A percentile compares a stretch with the other conserved stretches of the same genome.
Conservation (phyloP, 129 eudicot species). For the Solidago caesia region DNA sequence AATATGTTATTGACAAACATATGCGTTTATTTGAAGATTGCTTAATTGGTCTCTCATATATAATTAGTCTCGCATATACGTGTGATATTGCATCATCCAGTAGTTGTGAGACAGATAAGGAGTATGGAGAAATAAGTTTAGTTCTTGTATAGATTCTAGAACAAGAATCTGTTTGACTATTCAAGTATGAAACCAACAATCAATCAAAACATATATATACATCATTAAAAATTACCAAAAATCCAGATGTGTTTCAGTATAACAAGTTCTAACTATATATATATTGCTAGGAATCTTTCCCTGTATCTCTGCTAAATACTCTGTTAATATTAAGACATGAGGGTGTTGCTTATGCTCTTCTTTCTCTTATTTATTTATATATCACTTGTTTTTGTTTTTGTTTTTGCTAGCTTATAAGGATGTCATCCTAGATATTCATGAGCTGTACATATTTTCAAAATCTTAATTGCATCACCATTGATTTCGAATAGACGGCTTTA, state of each 20-base stretch:
- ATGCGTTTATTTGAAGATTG: conserved; percentile 2
- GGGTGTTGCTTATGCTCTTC: conserved; percentile 17
- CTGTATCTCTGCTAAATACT: conserved; percentile 65
- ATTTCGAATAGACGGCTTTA: conserved; percentile 30
- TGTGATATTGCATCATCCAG: conserved; percentile 38
- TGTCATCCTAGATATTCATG: conserved; percentile 72
- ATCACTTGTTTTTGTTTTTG: conserved; percentile 28
- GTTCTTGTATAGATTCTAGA: conserved; percentile 45
- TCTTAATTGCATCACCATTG: conserved; percentile 57
- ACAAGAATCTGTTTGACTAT: conserved; percentile 34
- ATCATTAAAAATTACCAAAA: conserved; percentile 38
- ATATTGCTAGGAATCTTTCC: conserved; percentile 34
- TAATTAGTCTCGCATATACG: neutral
- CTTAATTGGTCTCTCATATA: neutral
- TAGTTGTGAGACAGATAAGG: conserved; percentile 14
- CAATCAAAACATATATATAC: neutral
- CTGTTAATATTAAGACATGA: conserved; percentile 30
- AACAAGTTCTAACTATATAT: conserved; percentile 29
- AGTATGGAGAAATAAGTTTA: conserved; percentile 24
- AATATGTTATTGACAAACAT: conserved; percentile 11
- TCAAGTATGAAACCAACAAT: conserved; percentile 46
- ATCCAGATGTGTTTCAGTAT: conserved; percentile 35
- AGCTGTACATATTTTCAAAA: conserved; percentile 48
- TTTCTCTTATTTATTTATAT: neutral
- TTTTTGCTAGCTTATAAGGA: conserved; percentile 21